Evolutionary conservation across 2,329 filamentous ascomycete genomes (phyloP), one percentile per base, ranked within the genome.

Genomic region (Hymenoscyphus scutula): DNA sequence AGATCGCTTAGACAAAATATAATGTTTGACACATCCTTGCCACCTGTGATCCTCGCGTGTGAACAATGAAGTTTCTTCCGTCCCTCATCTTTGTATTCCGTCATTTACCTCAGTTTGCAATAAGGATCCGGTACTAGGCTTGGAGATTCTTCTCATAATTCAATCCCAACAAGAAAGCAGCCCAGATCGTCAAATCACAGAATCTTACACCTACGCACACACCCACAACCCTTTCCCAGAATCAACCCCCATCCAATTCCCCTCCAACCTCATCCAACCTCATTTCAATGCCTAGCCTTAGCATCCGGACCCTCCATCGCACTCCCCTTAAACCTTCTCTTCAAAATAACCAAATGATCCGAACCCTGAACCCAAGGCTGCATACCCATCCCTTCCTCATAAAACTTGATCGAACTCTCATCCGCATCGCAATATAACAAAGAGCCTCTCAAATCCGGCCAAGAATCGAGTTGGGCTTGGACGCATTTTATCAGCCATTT

Each of bases 401-500:
- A 74, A 58, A 72, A 70, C n/a, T 62, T 62, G 4, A 64, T 61
- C 5, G 51, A 54, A 2, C 61, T 58, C 57, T 65, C 61, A 32
- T 68, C 65, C 19, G 25, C 37, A 37, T 64, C 58, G 3, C 83
- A 81, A 68, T 87, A 74, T 62, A 89, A 76, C 75, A 89, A 77
- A n/a, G 84, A 77, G n/a, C 84, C 79, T 37, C 89, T 78, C 70
- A 92, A 77, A 66, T 82, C 75, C 0, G 84, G 81, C 81, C 88
- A 84, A 25, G 77, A 76, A 32, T 80, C 75, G 41, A 85, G 72
- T 2, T 83, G 74, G 67, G 89, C 85, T 63, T 84, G 80, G 62
- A 89, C 74, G 67, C 83, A 85, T 6, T 76, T 73, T 73, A 90
- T 81, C 71, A 91, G 75, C 86, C 86, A 91, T 56, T 78, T 81